Percentiles rank a stretch among this genome's conserved stretches.
Evolutionary conservation across 352 stramenopile species (phyloP).

Genomic region (Phytophthora quininea): DNA sequence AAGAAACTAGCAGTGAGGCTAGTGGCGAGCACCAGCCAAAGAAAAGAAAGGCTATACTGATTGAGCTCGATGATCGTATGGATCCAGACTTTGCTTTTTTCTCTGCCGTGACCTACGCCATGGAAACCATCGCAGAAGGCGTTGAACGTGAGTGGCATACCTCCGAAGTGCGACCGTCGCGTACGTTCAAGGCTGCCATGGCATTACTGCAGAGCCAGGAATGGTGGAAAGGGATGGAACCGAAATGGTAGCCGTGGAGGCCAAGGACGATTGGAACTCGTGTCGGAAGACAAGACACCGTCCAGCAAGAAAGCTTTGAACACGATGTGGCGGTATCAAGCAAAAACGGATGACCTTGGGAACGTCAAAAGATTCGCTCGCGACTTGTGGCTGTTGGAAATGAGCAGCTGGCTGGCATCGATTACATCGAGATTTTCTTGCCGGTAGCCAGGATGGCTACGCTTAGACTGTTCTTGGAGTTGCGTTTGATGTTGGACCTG

Average conservation of each 20-base stretch:
- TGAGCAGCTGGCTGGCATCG: background rate
- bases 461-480: background rate
- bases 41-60: background rate
- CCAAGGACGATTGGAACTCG: slow-evolving; percentile 6
- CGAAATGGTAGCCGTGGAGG: slow-evolving; percentile 6
- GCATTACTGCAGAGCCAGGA: background rate
- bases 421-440: background rate
- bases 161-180: slow-evolving; percentile 2
- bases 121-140: background rate
- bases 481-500: background rate
- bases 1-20: background rate
- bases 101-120: background rate
- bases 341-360: background rate
- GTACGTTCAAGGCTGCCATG: slow-evolving; percentile 1
- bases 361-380: background rate
- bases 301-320: background rate
- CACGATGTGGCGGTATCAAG: background rate
- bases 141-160: background rate
- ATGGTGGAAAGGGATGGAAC: slow-evolving; percentile 13
- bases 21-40: background rate
- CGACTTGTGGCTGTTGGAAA: background rate
- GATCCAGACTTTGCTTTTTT: background rate
- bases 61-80: background rate
- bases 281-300: background rate
- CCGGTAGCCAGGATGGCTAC: background rate